Evolutionary conservation across 2,329 filamentous ascomycete species (phyloP), one percentile per base, ranked within the genome.

Genomic region (Cercospora beticola): DNA sequence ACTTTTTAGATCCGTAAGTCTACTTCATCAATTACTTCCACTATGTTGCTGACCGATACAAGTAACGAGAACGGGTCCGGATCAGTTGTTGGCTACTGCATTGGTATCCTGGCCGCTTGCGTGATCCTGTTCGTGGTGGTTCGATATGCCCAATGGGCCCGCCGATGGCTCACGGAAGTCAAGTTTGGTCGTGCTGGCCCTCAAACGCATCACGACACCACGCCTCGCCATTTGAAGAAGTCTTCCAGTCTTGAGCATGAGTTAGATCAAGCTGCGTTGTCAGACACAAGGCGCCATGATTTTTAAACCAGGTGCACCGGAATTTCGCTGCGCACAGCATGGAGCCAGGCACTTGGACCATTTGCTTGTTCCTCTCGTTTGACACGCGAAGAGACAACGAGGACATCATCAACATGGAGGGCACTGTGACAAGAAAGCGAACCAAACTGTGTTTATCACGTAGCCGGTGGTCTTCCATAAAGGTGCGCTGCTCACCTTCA

Each of bases 1-100:
- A 75, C 67, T 97, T 97, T 80, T 85, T 97, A n/a, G 85, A 97
- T 77, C 84, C 88, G 73, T 74, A 63, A 67, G 72, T 67, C 5
- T 5, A 16, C 9, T 23, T n/a, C 9, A 30, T 30, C 30, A 18
- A 62, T 28, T 28, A 0, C 10, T 60, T 58, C 8, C 23, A 54
- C 18, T 28, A n/a, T 23, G 2, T 1, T 54, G 36, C 31, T 57
- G 5, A 43, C 58, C 23, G 5, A 30, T 14, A 10, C 46, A 31
- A 54, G 57, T 43, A 68, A 58, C 5, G 23, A 28, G 1, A 77
- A 80, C 5, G 76, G 78, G 18, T 79, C 68, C 23, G 85, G 83
- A 0, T 80, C 83, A 6, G 88, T 93, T 3, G 86, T 88, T 0
- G 90, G 82, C 1, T 92, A 91, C 75, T 86, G 88, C 61, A 79